These are phyloP conservation scores for Phoenix roebelenii DNA, from an alignment of 176 grass and related monocot species.

Conservation along the genomic window DNA sequence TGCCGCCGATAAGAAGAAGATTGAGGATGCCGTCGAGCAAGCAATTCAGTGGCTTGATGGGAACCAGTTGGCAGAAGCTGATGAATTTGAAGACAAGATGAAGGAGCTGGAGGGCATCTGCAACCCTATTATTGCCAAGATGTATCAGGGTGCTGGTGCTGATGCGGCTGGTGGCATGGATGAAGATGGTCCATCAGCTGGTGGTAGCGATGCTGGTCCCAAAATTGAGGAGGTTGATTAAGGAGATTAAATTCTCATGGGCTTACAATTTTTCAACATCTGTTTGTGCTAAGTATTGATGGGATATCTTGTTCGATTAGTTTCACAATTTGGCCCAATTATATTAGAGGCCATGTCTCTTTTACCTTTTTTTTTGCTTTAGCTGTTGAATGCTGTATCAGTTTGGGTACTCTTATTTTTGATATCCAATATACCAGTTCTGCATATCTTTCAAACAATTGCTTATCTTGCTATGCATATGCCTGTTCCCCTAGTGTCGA, in stretches of 20 bases:
- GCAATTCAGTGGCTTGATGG: conserved; percentile 67
- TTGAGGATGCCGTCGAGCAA: conserved; percentile 54
- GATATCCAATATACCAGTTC: too few species aligned
- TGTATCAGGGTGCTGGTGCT: conserved; percentile 71
- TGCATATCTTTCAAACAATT: too few species aligned
- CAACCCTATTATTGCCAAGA: conserved; percentile 93
- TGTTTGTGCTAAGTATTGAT: too few species aligned
- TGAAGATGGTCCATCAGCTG: conserved; percentile 38
- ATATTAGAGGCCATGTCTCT: too few species aligned
- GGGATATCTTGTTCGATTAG: too few species aligned
- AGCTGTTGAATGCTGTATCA: too few species aligned
- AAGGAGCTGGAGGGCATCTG: conserved; percentile 78
- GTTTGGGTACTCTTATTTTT: too few species aligned
- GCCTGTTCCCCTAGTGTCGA: too few species aligned
- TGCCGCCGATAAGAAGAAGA: conserved; percentile 71
- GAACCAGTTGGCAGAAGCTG: conserved; percentile 72
- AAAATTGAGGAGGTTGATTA: conserved; percentile 95
- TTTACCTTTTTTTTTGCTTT: too few species aligned
- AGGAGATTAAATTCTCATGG: not conserved
- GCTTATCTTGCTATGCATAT: too few species aligned
- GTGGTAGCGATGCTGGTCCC: conserved; percentile 56
- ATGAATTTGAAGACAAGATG: conserved; percentile 92
- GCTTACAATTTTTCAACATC: too few species aligned
- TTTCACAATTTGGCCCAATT: too few species aligned
- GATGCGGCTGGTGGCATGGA: conserved; percentile 58